A percentile compares a stretch with the other conserved stretches of the same genome.
phyloP scores from a whole-genome alignment of 345 rosid genomes.

The Lepidium aucheri region DNA sequence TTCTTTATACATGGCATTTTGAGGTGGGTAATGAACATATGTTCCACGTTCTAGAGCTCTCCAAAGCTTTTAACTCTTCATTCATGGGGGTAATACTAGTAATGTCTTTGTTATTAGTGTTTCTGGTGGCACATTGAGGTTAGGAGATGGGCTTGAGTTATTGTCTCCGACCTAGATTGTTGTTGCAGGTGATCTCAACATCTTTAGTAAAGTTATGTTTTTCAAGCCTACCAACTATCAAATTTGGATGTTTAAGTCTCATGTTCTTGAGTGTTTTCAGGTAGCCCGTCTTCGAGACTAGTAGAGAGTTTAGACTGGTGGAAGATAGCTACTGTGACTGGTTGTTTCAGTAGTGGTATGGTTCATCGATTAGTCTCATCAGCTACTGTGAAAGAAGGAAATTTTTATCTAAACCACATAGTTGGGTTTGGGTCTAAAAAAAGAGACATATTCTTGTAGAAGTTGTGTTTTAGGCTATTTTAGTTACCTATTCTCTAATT shows the following conservation, averaged over 20 bases:
- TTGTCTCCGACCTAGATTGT: constrained; percentile 62
- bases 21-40: too few relatives aligned
- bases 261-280: constrained; percentile 12
- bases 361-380: constrained; percentile 68
- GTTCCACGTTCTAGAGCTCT: too few relatives aligned
- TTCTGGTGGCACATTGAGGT: constrained; percentile 42
- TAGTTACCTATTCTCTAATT: background rate
- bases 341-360: constrained; percentile 54
- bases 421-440: constrained; percentile 73
- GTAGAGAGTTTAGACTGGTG: constrained; percentile 82
- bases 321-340: constrained; percentile 61
- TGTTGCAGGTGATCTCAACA: constrained; percentile 39
- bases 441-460: constrained; percentile 78
- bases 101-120: constrained; percentile 43
- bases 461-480: constrained; percentile 43
- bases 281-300: constrained; percentile 58
- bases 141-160: constrained; percentile 76
- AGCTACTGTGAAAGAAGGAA: constrained; percentile 76
- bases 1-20: too few relatives aligned
- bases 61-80: too few relatives aligned
- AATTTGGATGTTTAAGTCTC: background rate
- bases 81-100: constrained; percentile 21
- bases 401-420: constrained; percentile 65
- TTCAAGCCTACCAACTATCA: background rate
- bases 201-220: background rate